phyloP scores from a whole-genome alignment of 2,329 filamentous ascomycete species.

The Ophiobolus disseminans region DNA sequence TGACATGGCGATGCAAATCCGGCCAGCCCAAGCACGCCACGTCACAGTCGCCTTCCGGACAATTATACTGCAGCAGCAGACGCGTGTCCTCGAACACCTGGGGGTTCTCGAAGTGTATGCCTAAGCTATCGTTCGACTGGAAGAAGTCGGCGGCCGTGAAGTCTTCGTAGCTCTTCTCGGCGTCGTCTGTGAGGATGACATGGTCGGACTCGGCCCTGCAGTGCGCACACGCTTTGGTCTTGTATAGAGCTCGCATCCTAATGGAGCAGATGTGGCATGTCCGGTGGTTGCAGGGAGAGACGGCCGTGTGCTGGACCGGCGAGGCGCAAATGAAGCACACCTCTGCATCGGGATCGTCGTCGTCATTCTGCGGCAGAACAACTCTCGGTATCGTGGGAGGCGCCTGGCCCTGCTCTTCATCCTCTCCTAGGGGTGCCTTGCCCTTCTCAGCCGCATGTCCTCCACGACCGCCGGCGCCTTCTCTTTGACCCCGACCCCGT shows the following conservation, averaged over 20 bases:
- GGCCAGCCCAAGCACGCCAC: slow-evolving; percentile 84
- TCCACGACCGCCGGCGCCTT: slow-evolving; percentile 38
- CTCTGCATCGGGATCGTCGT: slow-evolving; percentile 62
- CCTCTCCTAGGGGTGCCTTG: slow-evolving; percentile 26
- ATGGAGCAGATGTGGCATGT: slow-evolving; percentile 97
- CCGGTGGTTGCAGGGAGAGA: slow-evolving; percentile 93
- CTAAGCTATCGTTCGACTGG: slow-evolving; percentile 81
- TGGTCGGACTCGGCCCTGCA: slow-evolving; percentile 81
- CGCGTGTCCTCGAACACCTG: slow-evolving; percentile 92
- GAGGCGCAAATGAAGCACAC: slow-evolving; percentile 99
- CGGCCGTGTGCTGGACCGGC: slow-evolving; percentile 81
- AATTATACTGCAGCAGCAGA: slow-evolving; percentile 90
- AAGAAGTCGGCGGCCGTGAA: slow-evolving; percentile 76
- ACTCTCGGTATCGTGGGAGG: slow-evolving; percentile 11
- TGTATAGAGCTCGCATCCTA: slow-evolving; percentile 90
- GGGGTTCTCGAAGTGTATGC: slow-evolving; percentile 87
- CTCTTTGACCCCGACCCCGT: slow-evolving; percentile 40
- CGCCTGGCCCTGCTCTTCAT: slow-evolving; percentile 13
- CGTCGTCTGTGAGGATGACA: slow-evolving; percentile 91
- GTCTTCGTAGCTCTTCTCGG: slow-evolving; percentile 83
- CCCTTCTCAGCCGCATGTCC: slow-evolving; percentile 36
- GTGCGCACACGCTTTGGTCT: slow-evolving; percentile 95
- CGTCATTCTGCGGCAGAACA: slow-evolving; percentile 13
- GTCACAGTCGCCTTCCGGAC: slow-evolving; percentile 83
- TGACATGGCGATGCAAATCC: slow-evolving; percentile 81